Evolutionary conservation across 768 basidiomycete species (phyloP).

Genomic region (Tricholoma sp.): DNA sequence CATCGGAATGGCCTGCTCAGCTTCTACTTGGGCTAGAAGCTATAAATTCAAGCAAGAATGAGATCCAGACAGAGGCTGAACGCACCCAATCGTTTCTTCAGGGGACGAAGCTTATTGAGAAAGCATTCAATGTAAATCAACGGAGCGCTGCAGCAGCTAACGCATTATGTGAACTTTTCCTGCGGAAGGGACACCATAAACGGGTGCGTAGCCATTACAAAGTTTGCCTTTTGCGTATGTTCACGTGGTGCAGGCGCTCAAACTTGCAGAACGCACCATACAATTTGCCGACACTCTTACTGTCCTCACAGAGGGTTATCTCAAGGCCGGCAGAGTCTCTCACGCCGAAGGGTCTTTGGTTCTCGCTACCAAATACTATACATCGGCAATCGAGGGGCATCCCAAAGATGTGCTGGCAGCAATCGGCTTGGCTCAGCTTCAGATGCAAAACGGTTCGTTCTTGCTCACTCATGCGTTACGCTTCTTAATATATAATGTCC

Average conservation of each 20-base stretch:
- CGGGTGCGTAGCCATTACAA: constrained; percentile 37
- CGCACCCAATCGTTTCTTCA: constrained; percentile 53
- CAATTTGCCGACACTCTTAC: constrained; percentile 90
- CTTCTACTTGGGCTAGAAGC: constrained; percentile 83
- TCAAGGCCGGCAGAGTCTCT: constrained; percentile 75
- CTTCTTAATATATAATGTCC: background rate
- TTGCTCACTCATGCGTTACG: background rate
- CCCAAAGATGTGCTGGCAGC: constrained; percentile 75
- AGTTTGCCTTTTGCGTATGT: background rate
- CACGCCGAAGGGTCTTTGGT: constrained; percentile 64
- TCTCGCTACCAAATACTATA: constrained; percentile 71
- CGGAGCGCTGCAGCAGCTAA: constrained; percentile 79
- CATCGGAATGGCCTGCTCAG: constrained; percentile 71
- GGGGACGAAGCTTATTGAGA: constrained; percentile 70
- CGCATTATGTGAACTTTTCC: constrained; percentile 74
- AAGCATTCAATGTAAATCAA: constrained; percentile 77
- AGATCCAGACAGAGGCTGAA: constrained; percentile 56
- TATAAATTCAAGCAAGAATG: constrained; percentile 80
- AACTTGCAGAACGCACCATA: constrained; percentile 90
- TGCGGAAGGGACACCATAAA: constrained; percentile 62
- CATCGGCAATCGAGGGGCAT: constrained; percentile 58
- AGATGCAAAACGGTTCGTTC: constrained; percentile 67
- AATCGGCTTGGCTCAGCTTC: constrained; percentile 83
- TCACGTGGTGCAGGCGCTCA: constrained; percentile 56
- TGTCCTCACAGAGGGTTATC: constrained; percentile 80